Conservation (phyloP, 495 filamentous ascomycete species). For the Podospora comata region DNA sequence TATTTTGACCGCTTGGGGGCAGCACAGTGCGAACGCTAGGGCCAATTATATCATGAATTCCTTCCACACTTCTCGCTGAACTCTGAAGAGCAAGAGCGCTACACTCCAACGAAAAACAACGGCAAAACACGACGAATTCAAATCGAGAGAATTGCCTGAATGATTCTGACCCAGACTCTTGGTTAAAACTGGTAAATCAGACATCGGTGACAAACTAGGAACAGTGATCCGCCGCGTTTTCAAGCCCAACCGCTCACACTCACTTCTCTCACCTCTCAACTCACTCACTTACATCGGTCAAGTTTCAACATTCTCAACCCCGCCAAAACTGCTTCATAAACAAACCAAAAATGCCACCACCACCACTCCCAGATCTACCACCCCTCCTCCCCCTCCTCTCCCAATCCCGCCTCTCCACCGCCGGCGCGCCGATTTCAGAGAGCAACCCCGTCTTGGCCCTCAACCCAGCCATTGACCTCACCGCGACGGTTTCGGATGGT, state of each 20-base stretch:
- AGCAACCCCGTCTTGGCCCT: slow-evolving; percentile 55
- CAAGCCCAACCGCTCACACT: no score
- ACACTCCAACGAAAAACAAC: neutral
- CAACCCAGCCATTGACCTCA: slow-evolving; percentile 79
- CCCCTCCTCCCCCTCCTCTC: slow-evolving; percentile 41
- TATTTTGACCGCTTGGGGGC: neutral
- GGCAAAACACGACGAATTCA: neutral
- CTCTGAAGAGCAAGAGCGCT: neutral
- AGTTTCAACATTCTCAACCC: neutral
- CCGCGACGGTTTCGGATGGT: slow-evolving; percentile 57
- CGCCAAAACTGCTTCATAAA: neutral
- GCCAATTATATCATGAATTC: slow-evolving; percentile 4
- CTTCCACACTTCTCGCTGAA: neutral
- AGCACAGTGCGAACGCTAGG: slow-evolving; percentile 2
- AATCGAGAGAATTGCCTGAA: no score
- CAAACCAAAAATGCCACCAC: neutral
- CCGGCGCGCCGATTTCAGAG: slow-evolving; percentile 15
- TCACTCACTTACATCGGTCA: no score
- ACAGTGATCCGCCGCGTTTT: no score
- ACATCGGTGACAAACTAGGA: no score
- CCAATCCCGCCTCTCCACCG: slow-evolving; percentile 42
- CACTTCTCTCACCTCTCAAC: no score
- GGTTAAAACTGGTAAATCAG: no score
- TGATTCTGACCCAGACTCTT: no score
- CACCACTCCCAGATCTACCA: slow-evolving; percentile 23